Evolutionary conservation across 2,329 filamentous ascomycete genomes (phyloP).

Genomic region (Plectosphaerella plurivora): DNA sequence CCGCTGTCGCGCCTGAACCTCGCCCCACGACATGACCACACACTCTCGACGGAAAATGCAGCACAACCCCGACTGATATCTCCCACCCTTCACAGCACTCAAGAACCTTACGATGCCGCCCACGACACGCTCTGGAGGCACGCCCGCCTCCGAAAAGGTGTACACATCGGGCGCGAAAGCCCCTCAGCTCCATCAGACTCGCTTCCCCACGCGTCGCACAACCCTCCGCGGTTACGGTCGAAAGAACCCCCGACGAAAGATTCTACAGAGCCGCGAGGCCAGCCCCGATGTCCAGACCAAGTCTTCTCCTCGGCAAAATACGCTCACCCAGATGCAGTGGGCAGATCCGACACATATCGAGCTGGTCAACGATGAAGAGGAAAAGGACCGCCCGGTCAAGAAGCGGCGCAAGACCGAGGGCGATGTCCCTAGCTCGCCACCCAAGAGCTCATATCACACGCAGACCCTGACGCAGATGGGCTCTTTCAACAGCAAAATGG

Average conservation of each 20-base stretch:
- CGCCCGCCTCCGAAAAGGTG: slow-evolving; percentile 28
- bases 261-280: neutral
- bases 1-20: too few relatives aligned
- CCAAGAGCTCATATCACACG: slow-evolving; percentile 23
- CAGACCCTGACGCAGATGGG: slow-evolving; percentile 37
- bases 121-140: slow-evolving; percentile 31
- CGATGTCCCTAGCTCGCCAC: slow-evolving; percentile 22
- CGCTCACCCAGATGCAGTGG: slow-evolving; percentile 37
- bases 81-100: neutral
- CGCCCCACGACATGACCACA: too few relatives aligned
- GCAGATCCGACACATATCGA: slow-evolving; percentile 16
- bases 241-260: slow-evolving; percentile 3
- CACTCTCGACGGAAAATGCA: too few relatives aligned
- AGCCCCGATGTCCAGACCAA: neutral
- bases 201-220: slow-evolving; percentile 30
- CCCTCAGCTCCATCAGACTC: slow-evolving; percentile 30
- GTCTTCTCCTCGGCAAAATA: slow-evolving; percentile 26
- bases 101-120: slow-evolving; percentile 23
- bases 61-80: too few relatives aligned
- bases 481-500: slow-evolving; percentile 2
- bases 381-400: slow-evolving; percentile 12
- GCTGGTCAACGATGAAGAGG: slow-evolving; percentile 18
- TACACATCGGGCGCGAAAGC: slow-evolving; percentile 26
- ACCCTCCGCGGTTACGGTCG: slow-evolving; percentile 28
- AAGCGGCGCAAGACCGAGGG: slow-evolving; percentile 22